Evolutionary conservation across 805 yeast genomes (phyloP), one percentile per base, ranked within the genome.

Genomic region (Spathaspora girioi): DNA sequence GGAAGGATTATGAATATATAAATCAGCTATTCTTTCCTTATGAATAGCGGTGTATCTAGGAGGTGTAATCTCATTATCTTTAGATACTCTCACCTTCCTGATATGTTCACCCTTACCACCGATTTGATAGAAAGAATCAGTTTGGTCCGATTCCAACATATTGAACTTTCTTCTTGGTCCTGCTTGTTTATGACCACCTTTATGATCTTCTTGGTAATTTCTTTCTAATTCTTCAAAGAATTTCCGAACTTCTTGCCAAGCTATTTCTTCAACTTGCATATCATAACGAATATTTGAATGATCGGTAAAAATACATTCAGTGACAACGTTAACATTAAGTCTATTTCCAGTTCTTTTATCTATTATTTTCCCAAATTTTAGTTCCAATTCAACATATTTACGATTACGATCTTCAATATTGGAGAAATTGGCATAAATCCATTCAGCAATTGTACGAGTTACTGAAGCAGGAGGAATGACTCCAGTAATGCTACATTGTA

Each of bases 371-470:
- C 96, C 96, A 58, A 86, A 80, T 62, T 87, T 87, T 61, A 86
- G 72, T 68, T 88, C 96, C 59, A 88, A 68, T 70, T 88, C 96
- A 27, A 87, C 75, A 54, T 62, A 59, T 59, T 73, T 80, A 19
- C 84, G 75, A 59, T 76, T 78, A 41, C 80, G 80, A 19, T 70
- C 71, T 40, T 82, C 79, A 40, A 89, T 78, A 32, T 88, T 88
- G 44, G 77, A 77, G 45, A 90, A 75, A 55, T 88, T 86, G 17
- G 96, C 91, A 75, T 87, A 91, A 8, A 92, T 77, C 97, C 97
- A 92, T 59, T 86, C 89, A 19, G 94, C 87, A 6, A 92, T 82
- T 32, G 88, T 82, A 61, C 92, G 81, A 5, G 92, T 87, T 52
- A 89, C 74, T 59, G 89, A 93, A 61, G 89, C 90, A 46, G 88